These are phyloP conservation scores for Pyrenula aspistea DNA, from an alignment of 495 filamentous ascomycete genomes.

Conservation along the genomic window DNA sequence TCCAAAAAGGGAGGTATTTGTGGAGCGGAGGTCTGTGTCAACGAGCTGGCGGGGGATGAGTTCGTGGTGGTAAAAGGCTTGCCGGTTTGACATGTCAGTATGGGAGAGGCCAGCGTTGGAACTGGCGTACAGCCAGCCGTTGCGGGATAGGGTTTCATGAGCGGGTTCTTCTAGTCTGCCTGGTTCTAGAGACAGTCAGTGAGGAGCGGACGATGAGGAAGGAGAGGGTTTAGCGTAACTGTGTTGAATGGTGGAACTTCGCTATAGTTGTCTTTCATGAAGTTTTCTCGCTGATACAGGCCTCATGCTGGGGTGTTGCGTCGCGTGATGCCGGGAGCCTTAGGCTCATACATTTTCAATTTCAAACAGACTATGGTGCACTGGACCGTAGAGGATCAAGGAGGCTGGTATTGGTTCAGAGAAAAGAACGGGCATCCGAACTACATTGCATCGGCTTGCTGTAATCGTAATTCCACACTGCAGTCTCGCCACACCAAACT, in stretches of 20 bases:
- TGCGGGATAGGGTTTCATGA: constrained; percentile 37
- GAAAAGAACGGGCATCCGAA: too few relatives aligned
- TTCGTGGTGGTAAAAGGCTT: constrained; percentile 56
- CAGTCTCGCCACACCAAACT: too few relatives aligned
- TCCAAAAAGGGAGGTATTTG: constrained; percentile 45
- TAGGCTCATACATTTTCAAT: constrained; percentile 38
- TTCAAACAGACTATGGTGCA: not conserved
- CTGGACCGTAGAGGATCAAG: not conserved
- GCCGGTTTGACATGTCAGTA: constrained; percentile 55
- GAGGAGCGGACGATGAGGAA: not conserved
- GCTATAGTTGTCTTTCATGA: constrained; percentile 45
- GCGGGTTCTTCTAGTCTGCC: constrained; percentile 45
- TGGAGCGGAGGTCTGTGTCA: constrained; percentile 49
- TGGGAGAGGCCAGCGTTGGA: constrained; percentile 53
- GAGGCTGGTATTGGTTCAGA: not conserved
- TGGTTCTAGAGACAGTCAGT: constrained; percentile 22
- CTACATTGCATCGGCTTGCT: too few relatives aligned
- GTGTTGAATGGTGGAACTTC: constrained; percentile 46
- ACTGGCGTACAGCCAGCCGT: constrained; percentile 50
- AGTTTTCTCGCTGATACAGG: constrained; percentile 50
- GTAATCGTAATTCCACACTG: too few relatives aligned
- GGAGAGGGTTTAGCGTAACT: not conserved
- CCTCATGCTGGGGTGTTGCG: constrained; percentile 48
- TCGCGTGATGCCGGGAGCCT: constrained; percentile 41
- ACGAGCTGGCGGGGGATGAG: constrained; percentile 52